A percentile compares a stretch with the other conserved stretches of the same genome.
phyloP scores from a whole-genome alignment of 179 eudicot genomes.

The Patellifolia procumbens region DNA sequence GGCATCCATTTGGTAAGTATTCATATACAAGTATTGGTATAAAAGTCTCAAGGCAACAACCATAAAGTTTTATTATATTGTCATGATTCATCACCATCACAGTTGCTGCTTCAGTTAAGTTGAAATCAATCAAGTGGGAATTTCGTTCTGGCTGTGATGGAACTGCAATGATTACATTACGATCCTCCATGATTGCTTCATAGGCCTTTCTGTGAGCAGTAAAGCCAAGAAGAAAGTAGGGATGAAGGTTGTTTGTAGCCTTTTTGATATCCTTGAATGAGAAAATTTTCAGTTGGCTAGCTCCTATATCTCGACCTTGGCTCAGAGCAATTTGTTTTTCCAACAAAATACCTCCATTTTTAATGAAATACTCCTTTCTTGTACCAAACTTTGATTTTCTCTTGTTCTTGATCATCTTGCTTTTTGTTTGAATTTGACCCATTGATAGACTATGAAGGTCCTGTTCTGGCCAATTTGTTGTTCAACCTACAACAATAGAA shows the following conservation, averaged over 20 bases:
- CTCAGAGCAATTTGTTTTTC: neutral
- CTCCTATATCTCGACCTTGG: constrained; percentile 19
- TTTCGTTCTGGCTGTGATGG: constrained; percentile 1
- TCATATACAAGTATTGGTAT: constrained; percentile 24
- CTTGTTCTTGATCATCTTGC: neutral
- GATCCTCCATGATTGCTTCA: constrained; percentile 12
- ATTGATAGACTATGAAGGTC: neutral
- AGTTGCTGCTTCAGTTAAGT: constrained; percentile 21
- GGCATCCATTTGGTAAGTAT: constrained; percentile 13
- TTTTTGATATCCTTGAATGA: constrained; percentile 21
- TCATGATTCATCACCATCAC: constrained; percentile 21
- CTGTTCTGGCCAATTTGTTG: too few relatives aligned
- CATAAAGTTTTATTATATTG: constrained; percentile 21
- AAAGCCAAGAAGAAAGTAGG: constrained; percentile 2
- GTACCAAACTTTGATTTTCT: neutral
- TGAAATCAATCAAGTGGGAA: neutral
- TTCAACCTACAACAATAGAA: too few relatives aligned
- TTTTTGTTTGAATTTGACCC: neutral
- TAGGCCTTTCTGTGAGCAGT: neutral
- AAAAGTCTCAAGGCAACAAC: constrained; percentile 25
- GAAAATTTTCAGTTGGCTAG: constrained; percentile 18
- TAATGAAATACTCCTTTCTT: neutral
- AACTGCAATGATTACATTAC: constrained; percentile 7
- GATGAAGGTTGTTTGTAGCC: constrained; percentile 28
- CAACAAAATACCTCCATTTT: neutral